Evolutionary conservation across 2,329 filamentous ascomycete genomes (phyloP).

Genomic region (Waltergamsia citrina): DNA sequence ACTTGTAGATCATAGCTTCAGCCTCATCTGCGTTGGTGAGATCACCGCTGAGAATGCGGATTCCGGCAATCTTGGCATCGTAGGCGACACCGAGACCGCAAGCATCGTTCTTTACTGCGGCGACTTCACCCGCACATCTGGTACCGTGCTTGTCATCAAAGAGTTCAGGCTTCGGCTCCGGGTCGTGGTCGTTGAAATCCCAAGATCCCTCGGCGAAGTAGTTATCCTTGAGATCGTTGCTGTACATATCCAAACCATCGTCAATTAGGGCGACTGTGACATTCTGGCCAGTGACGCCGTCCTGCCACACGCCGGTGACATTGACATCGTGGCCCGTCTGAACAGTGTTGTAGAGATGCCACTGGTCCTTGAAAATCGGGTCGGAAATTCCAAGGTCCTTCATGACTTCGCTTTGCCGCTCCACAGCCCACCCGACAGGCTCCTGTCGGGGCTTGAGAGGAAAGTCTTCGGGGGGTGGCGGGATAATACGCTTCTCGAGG

Average conservation of each 20-base stretch:
- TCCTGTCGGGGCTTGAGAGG: constrained; percentile 4
- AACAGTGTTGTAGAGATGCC: constrained; percentile 83
- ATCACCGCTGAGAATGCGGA: constrained; percentile 83
- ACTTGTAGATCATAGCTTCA: constrained; percentile 83
- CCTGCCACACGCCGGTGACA: constrained; percentile 85
- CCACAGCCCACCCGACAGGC: constrained; percentile 32
- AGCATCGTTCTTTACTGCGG: constrained; percentile 82
- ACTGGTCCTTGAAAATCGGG: constrained; percentile 88
- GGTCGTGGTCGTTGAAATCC: constrained; percentile 83
- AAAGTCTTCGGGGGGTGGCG: constrained; percentile 22
- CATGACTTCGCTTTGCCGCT: constrained; percentile 51
- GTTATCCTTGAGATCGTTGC: constrained; percentile 82
- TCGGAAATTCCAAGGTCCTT: constrained; percentile 66
- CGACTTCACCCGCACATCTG: constrained; percentile 87
- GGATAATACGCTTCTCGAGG: constrained; percentile 42
- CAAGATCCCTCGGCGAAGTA: constrained; percentile 90
- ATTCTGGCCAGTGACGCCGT: constrained; percentile 83
- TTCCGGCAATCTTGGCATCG: constrained; percentile 79
- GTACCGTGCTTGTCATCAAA: constrained; percentile 86
- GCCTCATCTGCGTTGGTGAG: constrained; percentile 93
- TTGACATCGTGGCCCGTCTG: constrained; percentile 88
- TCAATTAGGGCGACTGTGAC: constrained; percentile 90
- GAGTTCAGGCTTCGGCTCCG: constrained; percentile 73
- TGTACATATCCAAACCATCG: constrained; percentile 93
- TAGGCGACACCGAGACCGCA: constrained; percentile 96